phyloP scores from a whole-genome alignment of 1,139 yeast genomes.

The Candida gigantensis region DNA sequence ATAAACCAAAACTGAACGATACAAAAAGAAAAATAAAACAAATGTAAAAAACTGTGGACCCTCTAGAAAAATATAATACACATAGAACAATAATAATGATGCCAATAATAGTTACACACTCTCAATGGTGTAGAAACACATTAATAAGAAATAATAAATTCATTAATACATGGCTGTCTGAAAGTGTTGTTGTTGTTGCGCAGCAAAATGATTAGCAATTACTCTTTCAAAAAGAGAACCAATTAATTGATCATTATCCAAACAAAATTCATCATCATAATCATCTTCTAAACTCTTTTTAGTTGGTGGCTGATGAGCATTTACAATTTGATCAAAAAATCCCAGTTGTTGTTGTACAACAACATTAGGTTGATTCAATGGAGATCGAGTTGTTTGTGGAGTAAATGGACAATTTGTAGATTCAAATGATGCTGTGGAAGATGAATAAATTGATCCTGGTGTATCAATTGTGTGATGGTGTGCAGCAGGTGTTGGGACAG shows the following conservation, averaged over 20 bases:
- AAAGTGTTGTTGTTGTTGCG: constrained; percentile 9
- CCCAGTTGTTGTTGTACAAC: constrained; percentile 8
- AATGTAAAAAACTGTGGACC: not conserved
- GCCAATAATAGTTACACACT: too few relatives aligned
- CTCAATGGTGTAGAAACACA: too few relatives aligned
- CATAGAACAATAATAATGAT: not conserved
- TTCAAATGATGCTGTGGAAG: constrained; percentile 13
- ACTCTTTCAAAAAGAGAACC: constrained; percentile 20
- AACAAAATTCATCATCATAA: constrained; percentile 49
- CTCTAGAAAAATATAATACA: not conserved
- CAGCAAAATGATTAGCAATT: constrained; percentile 16
- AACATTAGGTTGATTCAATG: constrained; percentile 12
- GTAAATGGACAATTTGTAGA: constrained; percentile 14
- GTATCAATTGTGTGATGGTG: constrained; percentile 13
- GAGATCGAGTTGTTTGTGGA: constrained; percentile 16
- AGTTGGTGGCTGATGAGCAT: constrained; percentile 8
- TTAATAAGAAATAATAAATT: too few relatives aligned
- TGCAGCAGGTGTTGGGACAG: constrained; percentile 3
- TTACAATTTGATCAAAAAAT: constrained; percentile 11
- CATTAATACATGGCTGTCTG: constrained; percentile 5
- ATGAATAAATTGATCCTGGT: constrained; percentile 12
- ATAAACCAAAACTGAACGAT: not conserved
- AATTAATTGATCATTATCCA: constrained; percentile 47
- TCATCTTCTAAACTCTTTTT: constrained; percentile 20
- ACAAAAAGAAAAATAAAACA: too few relatives aligned